Evolutionary conservation across 352 stramenopile genomes (phyloP).

Genomic region (Thraustotheca clavata): DNA sequence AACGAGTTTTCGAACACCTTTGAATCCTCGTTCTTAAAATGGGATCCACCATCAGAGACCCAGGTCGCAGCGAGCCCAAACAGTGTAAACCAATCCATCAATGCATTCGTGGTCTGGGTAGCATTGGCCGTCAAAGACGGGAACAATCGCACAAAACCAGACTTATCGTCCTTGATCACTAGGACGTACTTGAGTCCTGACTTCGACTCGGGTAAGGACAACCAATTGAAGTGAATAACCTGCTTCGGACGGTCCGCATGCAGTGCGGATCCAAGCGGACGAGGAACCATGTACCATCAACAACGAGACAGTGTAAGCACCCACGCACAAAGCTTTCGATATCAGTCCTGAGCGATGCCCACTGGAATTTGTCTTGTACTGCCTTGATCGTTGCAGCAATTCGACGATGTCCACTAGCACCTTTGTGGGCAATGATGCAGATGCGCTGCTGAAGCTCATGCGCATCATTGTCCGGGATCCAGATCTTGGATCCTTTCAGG

Average conservation of each 20-base stretch:
- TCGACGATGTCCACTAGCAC: conserved; percentile 24
- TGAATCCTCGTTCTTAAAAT: conserved; percentile 33
- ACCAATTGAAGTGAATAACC: conserved; percentile 30
- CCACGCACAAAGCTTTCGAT: neutral
- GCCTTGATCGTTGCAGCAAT: conserved; percentile 17
- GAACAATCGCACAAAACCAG: neutral
- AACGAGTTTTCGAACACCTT: conserved; percentile 17
- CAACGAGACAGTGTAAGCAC: conserved; percentile 16
- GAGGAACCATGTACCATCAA: conserved; percentile 11
- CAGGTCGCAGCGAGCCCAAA: conserved; percentile 21
- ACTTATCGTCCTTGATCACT: conserved; percentile 15
- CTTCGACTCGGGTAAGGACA: conserved; percentile 21
- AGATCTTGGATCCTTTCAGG: conserved; percentile 18
- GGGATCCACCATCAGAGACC: conserved; percentile 26
- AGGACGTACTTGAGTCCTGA: neutral
- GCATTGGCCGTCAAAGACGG: neutral
- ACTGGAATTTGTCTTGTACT: conserved; percentile 21
- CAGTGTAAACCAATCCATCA: conserved; percentile 26
- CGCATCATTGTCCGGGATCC: conserved; percentile 20
- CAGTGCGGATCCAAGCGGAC: conserved; percentile 23
- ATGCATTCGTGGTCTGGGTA: neutral
- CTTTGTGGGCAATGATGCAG: conserved; percentile 26
- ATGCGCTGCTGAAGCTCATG: conserved; percentile 26
- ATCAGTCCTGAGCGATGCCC: neutral
- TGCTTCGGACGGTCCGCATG: conserved; percentile 30